Evolutionary conservation across 192 early-diverging fungal species (phyloP).

Genomic region (Entrophospora sp.): DNA sequence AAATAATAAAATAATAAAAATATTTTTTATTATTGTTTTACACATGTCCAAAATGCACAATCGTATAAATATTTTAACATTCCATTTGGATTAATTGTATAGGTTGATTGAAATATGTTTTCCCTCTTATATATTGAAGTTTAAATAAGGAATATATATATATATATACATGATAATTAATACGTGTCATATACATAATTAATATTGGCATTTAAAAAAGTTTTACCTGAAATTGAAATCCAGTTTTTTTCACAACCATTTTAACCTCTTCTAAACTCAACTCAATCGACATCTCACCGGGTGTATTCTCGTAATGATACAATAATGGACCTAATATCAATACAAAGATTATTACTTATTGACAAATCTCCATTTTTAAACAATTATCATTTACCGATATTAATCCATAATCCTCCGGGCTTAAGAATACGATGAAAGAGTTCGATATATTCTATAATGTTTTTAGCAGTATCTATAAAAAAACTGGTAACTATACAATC

Average conservation of each 20-base stretch:
- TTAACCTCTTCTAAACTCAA: slow-evolving; percentile 78
- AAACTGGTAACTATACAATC: slow-evolving; percentile 91
- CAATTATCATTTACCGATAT: no score
- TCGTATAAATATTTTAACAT: slow-evolving; percentile 85
- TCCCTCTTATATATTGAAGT: slow-evolving; percentile 32
- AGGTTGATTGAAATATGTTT: slow-evolving; percentile 50
- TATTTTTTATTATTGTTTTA: slow-evolving; percentile 30
- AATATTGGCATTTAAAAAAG: background rate
- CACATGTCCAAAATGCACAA: slow-evolving; percentile 59
- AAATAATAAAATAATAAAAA: background rate
- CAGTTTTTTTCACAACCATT: slow-evolving; percentile 44
- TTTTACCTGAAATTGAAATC: slow-evolving; percentile 63
- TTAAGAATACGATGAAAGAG: slow-evolving; percentile 70
- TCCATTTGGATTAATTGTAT: slow-evolving; percentile 62
- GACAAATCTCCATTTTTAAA: no score
- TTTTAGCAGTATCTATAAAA: slow-evolving; percentile 96
- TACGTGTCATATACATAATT: no score
- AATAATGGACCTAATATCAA: slow-evolving; percentile 79
- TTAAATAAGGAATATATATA: background rate
- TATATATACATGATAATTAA: no score
- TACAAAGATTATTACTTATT: no score
- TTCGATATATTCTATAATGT: slow-evolving; percentile 81
- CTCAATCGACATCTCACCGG: slow-evolving; percentile 76
- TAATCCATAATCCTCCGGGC: slow-evolving; percentile 76
- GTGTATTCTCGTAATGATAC: slow-evolving; percentile 90